A percentile compares a stretch with the other conserved stretches of the same genome.
Conservation (phyloP, 2,329 filamentous ascomycete species). For the Lachnellula hyalina region DNA sequence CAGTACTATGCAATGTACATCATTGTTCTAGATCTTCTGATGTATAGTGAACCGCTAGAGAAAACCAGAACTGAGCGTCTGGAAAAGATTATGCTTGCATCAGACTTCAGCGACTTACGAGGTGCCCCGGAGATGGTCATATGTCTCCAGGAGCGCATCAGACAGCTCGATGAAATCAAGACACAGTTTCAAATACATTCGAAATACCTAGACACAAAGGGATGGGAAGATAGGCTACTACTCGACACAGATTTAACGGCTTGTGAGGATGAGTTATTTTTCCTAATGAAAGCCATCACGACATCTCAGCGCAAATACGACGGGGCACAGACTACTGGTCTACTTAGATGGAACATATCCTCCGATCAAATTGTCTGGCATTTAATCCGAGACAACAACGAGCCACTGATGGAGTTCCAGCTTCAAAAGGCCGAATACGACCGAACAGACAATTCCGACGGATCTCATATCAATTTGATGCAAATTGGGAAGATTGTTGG, state of each 20-base stretch:
- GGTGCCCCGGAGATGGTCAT: conserved; percentile 92
- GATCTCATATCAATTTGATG: conserved; percentile 89
- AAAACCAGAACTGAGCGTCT: conserved; percentile 94
- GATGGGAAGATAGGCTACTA: conserved; percentile 85
- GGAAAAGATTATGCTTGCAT: conserved; percentile 98
- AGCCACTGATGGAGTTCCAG: conserved; percentile 89
- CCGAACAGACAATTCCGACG: conserved; percentile 93
- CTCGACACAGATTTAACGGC: conserved; percentile 83
- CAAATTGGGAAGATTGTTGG: conserved; percentile 85
- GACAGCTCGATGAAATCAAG: conserved; percentile 94
- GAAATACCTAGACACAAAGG: conserved; percentile 76
- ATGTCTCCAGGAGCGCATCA: conserved; percentile 84
- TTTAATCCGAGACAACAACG: conserved; percentile 77
- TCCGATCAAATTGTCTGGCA: conserved; percentile 97
- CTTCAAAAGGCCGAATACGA: conserved; percentile 88
- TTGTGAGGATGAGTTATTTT: conserved; percentile 96
- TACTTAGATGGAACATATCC: conserved; percentile 90
- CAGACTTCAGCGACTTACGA: conserved; percentile 94
- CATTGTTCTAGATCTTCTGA: conserved; percentile 89
- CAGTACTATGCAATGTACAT: conserved; percentile 99
- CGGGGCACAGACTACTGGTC: conserved; percentile 66
- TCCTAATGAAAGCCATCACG: conserved; percentile 99
- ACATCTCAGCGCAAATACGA: conserved; percentile 87
- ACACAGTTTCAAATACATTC: conserved; percentile 91
- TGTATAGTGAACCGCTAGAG: conserved; percentile 94